Percentiles rank a stretch among this genome's conserved stretches.
Evolutionary conservation across 2,329 filamentous ascomycete genomes (phyloP).

Genomic region (Aspergillus fumigatiaffinis): DNA sequence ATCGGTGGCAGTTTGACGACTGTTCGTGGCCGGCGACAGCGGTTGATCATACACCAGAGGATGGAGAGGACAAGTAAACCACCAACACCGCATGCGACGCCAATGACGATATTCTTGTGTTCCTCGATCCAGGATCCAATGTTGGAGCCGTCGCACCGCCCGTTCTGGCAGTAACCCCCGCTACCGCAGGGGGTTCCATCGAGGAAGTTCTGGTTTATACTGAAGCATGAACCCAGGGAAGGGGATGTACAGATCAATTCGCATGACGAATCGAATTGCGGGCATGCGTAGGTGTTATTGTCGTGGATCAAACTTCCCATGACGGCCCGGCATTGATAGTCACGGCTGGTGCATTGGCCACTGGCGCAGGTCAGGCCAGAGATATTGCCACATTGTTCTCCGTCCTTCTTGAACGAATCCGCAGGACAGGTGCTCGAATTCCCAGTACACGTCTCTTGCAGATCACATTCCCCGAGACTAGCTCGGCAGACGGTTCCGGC

Average conservation of each 20-base stretch:
- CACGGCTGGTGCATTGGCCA: constrained; percentile 89
- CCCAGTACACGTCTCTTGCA: constrained; percentile 77
- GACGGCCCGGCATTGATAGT: constrained; percentile 81
- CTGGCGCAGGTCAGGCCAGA: constrained; percentile 72
- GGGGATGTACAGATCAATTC: constrained; percentile 71
- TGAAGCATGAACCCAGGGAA: constrained; percentile 62
- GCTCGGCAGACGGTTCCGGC: constrained; percentile 72
- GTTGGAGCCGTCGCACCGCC: constrained; percentile 70
- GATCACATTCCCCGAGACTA: constrained; percentile 78
- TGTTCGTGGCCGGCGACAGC: constrained; percentile 46
- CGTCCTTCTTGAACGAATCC: constrained; percentile 68
- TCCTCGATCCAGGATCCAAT: constrained; percentile 70
- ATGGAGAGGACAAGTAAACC: constrained; percentile 67
- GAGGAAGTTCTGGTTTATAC: constrained; percentile 82
- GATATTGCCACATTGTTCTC: constrained; percentile 61
- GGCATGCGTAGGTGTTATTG: constrained; percentile 79
- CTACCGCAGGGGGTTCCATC: constrained; percentile 84
- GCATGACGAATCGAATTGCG: constrained; percentile 59
- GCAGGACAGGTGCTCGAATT: constrained; percentile 66
- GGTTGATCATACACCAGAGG: constrained; percentile 61
- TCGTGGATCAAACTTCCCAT: constrained; percentile 70
- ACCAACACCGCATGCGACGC: constrained; percentile 67
- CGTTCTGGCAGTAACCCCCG: constrained; percentile 75
- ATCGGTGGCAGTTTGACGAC: constrained; percentile 12
- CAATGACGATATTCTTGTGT: constrained; percentile 80